Percentiles rank a stretch among this genome's conserved stretches.
These are phyloP conservation scores for Ophiocordyceps sinensis DNA, from an alignment of 2,329 filamentous ascomycete genomes.

Conservation along the genomic window DNA sequence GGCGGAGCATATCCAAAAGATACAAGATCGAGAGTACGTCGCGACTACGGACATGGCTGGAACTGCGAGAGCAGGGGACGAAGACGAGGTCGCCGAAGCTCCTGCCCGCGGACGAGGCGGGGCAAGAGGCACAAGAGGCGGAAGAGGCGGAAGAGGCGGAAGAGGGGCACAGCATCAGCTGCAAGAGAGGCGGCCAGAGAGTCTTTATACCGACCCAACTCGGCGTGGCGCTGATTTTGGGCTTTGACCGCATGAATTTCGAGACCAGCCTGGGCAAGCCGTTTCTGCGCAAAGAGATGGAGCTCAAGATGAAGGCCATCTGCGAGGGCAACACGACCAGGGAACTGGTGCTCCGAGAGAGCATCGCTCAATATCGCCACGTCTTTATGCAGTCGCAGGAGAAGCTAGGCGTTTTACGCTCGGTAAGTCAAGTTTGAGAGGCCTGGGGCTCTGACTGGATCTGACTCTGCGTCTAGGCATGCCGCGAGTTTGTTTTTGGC, in stretches of 20 bases:
- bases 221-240: conserved; percentile 81
- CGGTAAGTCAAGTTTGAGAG: conserved; percentile 29
- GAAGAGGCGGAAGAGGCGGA: no score
- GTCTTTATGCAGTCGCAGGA: conserved; percentile 74
- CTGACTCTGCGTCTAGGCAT: background rate
- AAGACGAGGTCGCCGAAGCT: conserved; percentile 21
- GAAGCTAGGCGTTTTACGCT: conserved; percentile 53
- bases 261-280: conserved; percentile 90
- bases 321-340: conserved; percentile 73
- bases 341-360: conserved; percentile 64
- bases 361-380: conserved; percentile 70
- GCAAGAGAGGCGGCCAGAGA: conserved; percentile 41
- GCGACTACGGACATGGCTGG: conserved; percentile 39
- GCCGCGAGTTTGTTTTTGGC: conserved; percentile 17
- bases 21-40: conserved; percentile 81
- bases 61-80: conserved; percentile 22
- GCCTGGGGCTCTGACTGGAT: background rate
- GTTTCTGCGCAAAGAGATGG: conserved; percentile 95
- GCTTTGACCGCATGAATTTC: conserved; percentile 87
- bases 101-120: conserved; percentile 31
- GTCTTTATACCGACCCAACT: conserved; percentile 90
- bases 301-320: conserved; percentile 90
- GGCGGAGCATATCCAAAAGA: conserved; percentile 96
- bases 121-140: conserved; percentile 22
- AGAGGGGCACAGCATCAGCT: conserved; percentile 26